phyloP scores from a whole-genome alignment of 2,329 filamentous ascomycete genomes.

The Ceratocystis cubensis region DNA sequence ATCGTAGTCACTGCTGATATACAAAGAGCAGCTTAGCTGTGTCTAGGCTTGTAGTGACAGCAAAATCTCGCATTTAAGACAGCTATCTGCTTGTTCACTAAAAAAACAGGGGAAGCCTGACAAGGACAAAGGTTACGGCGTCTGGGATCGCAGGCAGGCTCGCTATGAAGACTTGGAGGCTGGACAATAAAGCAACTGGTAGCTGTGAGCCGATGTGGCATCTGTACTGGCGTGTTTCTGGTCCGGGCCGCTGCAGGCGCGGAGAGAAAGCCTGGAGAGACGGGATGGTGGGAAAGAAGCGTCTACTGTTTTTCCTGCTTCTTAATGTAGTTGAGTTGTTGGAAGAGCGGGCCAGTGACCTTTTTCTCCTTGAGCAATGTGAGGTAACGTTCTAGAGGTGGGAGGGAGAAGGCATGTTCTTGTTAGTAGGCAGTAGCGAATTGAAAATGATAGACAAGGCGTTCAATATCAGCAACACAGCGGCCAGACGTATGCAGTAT shows the following conservation, averaged over 20 bases:
- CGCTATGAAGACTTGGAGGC: neutral
- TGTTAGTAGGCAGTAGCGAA: constrained; percentile 17
- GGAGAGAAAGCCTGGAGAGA: neutral
- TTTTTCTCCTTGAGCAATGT: constrained; percentile 64
- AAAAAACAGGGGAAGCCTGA: neutral
- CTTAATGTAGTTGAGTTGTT: constrained; percentile 63
- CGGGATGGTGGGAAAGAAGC: neutral
- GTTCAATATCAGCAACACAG: neutral
- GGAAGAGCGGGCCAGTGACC: constrained; percentile 65
- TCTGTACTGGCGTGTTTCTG: constrained; percentile 15
- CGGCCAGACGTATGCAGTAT: too few relatives aligned
- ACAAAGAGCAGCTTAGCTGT: neutral
- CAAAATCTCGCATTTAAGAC: constrained; percentile 1
- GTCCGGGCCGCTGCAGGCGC: neutral
- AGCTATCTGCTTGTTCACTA: neutral
- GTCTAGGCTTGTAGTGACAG: neutral
- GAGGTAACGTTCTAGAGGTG: constrained; percentile 57
- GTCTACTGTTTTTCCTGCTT: constrained; percentile 33
- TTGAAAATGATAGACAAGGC: neutral
- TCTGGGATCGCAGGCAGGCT: constrained; percentile 18
- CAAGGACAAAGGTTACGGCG: constrained; percentile 1
- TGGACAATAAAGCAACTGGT: constrained; percentile 15
- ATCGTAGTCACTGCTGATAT: neutral
- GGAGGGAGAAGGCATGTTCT: neutral
- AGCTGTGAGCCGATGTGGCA: constrained; percentile 14